Evolutionary conservation across 768 basidiomycete genomes (phyloP), one percentile per base, ranked within the genome.

Genomic region (Kondoa malvinella): DNA sequence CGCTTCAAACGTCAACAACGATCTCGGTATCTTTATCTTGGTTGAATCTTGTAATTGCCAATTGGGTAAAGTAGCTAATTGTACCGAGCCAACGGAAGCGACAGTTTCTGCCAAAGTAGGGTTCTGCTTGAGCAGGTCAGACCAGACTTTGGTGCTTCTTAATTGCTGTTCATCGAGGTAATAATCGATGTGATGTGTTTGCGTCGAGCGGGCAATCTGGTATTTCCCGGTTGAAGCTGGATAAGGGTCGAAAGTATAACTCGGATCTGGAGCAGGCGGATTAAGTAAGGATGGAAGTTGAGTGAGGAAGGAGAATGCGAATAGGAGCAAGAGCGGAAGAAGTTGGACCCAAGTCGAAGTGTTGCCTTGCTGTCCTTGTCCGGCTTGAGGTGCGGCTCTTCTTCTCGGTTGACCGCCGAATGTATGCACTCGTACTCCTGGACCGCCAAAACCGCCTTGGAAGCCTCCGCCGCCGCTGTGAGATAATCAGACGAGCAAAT

Each of bases 81-180:
- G 31, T 34, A 56, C 57, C 27, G 50, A 67, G 2, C 60, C 69
- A 1, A 30, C 32, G 3, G 65, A 56, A 57, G 58, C 61, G 27
- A 21, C 25, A 27, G 63, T 26, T 2, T 69, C 66, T 27, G 4
- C 65, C 4, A 56, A 21, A 25, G 65, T 31, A 15, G 69, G n/a
- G 33, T 69, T 69, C 4, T 30, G 8, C 3, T 65, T 34, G 21
- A 69, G 31, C 29, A 69, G 66, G 14, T 65, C 59, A 12, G n/a
- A 21, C 58, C 72, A 80, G 68, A 95, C 86, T 0, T 88, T 85
- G 75, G 92, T 89, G n/a, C 80, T 79, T 58, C 83, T 74, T 75
- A 92, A 88, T 75, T 94, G 87, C 21, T 78, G 79, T 16, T 81
- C 79, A 74, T 92, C 87, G 72, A 96, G 89, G 73, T 85, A 90